Evolutionary conservation across 805 yeast species (phyloP), one percentile per base, ranked within the genome.

Genomic region (Wickerhamomyces strasburgensis): DNA sequence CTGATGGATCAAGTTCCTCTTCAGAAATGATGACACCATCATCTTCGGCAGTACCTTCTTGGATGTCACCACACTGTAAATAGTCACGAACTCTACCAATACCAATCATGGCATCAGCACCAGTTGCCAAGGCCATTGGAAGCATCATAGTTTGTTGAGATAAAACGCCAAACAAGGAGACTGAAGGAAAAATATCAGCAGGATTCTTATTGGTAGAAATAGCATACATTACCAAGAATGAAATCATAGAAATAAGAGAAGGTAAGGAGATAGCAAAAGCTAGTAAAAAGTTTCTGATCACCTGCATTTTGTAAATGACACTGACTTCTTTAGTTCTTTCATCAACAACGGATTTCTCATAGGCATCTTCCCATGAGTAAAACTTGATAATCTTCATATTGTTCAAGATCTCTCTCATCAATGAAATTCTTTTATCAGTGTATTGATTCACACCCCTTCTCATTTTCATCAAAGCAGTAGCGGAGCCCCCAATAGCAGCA

Each of bases 341-440:
- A 4, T 66, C 65, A 6, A 73, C 49, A 29, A 85, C 71, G 31
- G 72, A 57, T 10, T 67, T 56, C 37, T 68, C 65, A 57, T 84
- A 86, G 1, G 95, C 85, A 19, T 68, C 69, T 61, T 87, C 95
- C 95, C 95, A 86, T 2, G 90, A 81, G 55, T 86, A 86, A 57
- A 71, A 84, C 63, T 86, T 86, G 61, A 86, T 82, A 56, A 81
- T 71, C 48, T 75, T 80, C 61, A 80, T 70, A 50, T 75, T 73
- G 44, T 68, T 70, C 43, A 80, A 60, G 23, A 78, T 72, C 54
- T 80, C 88, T 51, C 80, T 75, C 54, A 80, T 70, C 45, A 67
- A 65, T 33, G 68, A 61, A 18, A 84, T 79, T 52, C 95, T 71
- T 17, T 61, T 51, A 59, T 84, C 93, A 14, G 88, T 84, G 48